Conservation (phyloP, 2,329 filamentous ascomycete species). For the Hypoxylon sp. region DNA sequence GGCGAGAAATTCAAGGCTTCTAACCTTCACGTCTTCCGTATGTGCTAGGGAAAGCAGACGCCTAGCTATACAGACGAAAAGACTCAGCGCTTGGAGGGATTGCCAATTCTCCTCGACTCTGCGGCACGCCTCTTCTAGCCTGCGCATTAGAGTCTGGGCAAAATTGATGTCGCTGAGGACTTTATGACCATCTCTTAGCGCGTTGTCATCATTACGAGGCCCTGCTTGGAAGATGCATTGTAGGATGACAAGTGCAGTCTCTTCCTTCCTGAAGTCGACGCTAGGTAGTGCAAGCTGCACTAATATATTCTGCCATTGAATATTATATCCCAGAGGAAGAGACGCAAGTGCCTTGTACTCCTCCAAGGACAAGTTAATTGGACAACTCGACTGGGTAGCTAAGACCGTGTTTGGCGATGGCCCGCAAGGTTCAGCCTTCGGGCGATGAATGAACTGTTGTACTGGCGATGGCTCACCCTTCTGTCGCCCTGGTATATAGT, state of each 20-base stretch:
- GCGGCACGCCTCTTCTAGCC: slow-evolving; percentile 50
- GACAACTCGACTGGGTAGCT: slow-evolving; percentile 62
- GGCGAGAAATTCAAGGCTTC: slow-evolving; percentile 52
- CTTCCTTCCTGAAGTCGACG: slow-evolving; percentile 64
- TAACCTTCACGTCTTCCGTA: slow-evolving; percentile 35
- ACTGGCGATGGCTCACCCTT: slow-evolving; percentile 46
- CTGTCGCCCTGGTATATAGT: slow-evolving; percentile 51
- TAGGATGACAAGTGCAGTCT: slow-evolving; percentile 61
- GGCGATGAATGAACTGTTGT: slow-evolving; percentile 56
- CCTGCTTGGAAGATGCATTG: slow-evolving; percentile 65
- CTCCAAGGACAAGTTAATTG: slow-evolving; percentile 60
- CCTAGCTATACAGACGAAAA: slow-evolving; percentile 56
- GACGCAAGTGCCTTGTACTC: slow-evolving; percentile 67
- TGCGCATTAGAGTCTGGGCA: slow-evolving; percentile 49
- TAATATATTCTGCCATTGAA: slow-evolving; percentile 70
- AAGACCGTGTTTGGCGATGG: slow-evolving; percentile 64
- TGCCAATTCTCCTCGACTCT: slow-evolving; percentile 66
- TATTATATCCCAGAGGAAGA: slow-evolving; percentile 59
- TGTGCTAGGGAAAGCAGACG: slow-evolving; percentile 58
- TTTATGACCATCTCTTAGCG: slow-evolving; percentile 52
- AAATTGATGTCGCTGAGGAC: slow-evolving; percentile 54
- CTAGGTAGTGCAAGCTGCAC: slow-evolving; percentile 61
- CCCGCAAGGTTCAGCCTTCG: slow-evolving; percentile 46
- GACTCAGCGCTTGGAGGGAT: slow-evolving; percentile 56
- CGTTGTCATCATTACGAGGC: slow-evolving; percentile 33